Conservation (phyloP, 176 grass and related monocot species). For the Alopecurus myosuroides region DNA sequence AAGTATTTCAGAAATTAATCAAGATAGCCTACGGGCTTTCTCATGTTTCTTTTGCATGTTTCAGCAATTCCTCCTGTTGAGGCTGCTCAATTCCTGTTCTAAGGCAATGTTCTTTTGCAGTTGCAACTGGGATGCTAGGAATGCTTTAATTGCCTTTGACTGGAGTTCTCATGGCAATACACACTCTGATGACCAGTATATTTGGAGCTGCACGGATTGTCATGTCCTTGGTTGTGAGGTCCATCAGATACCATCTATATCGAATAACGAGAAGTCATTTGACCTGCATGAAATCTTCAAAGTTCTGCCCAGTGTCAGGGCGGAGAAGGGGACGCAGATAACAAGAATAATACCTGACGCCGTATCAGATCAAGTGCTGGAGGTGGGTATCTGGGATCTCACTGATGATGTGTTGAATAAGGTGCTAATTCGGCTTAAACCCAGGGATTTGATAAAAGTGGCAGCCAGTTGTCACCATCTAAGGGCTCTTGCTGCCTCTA, state of each 20-base stretch:
- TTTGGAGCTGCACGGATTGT: conserved; percentile 78
- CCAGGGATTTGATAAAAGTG: conserved; percentile 69
- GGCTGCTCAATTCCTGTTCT: background rate
- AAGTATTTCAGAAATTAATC: background rate
- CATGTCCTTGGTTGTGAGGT: conserved; percentile 62
- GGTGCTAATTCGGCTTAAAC: conserved; percentile 51
- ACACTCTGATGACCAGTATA: conserved; percentile 43
- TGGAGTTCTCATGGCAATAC: conserved; percentile 26
- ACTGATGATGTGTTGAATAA: conserved; percentile 75
- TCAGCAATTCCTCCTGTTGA: background rate
- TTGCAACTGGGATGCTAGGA: conserved; percentile 80
- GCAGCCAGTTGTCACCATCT: conserved; percentile 77
- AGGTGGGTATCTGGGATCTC: conserved; percentile 64
- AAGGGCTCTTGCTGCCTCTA: conserved; percentile 55
- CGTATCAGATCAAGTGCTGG: background rate
- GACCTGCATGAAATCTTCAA: conserved; percentile 94
- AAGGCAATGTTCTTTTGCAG: conserved; percentile 27
- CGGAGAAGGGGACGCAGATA: conserved; percentile 43
- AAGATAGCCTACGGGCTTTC: background rate
- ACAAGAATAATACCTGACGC: conserved; percentile 53
- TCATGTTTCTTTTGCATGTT: background rate
- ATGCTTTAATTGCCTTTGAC: conserved; percentile 63
- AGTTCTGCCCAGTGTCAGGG: conserved; percentile 62
- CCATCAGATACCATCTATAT: conserved; percentile 43
- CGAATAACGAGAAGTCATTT: conserved; percentile 50